Percentiles rank a stretch among this genome's conserved stretches.
Conservation (phyloP, 495 filamentous ascomycete genomes). For the Pseudevernia furfuracea region DNA sequence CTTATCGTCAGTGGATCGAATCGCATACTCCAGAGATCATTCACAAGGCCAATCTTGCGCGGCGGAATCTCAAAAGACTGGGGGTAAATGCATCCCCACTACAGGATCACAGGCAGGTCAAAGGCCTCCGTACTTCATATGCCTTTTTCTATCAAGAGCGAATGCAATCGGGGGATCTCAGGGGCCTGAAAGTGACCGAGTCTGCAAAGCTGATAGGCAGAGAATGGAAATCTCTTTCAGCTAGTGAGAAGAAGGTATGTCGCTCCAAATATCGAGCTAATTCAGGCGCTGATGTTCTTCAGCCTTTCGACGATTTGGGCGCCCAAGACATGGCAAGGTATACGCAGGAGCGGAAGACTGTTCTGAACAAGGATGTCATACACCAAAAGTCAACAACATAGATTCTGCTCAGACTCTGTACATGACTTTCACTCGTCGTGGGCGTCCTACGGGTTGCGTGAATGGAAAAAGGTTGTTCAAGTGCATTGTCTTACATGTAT, state of each 20-base stretch:
- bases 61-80: conserved; percentile 38
- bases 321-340: conserved; percentile 22
- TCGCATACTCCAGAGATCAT: conserved; percentile 51
- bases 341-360: conserved; percentile 25
- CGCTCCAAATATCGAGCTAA: no score
- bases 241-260: conserved; percentile 48
- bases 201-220: conserved; percentile 27
- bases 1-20: conserved; percentile 52
- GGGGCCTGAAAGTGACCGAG: conserved; percentile 30
- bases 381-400: neutral
- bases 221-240: conserved; percentile 52
- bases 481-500: conserved; percentile 3
- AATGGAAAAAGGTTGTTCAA: neutral
- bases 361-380: conserved; percentile 19
- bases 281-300: neutral
- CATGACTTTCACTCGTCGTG: neutral
- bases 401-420: neutral
- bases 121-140: conserved; percentile 36
- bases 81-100: conserved; percentile 29
- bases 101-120: conserved; percentile 54
- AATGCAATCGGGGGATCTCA: conserved; percentile 40
- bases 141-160: conserved; percentile 43
- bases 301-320: conserved; percentile 19
- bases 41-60: conserved; percentile 55
- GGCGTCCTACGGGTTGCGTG: neutral